Evolutionary conservation across 208 protist species (phyloP).

Genomic region (Tetramitus jugosus): DNA sequence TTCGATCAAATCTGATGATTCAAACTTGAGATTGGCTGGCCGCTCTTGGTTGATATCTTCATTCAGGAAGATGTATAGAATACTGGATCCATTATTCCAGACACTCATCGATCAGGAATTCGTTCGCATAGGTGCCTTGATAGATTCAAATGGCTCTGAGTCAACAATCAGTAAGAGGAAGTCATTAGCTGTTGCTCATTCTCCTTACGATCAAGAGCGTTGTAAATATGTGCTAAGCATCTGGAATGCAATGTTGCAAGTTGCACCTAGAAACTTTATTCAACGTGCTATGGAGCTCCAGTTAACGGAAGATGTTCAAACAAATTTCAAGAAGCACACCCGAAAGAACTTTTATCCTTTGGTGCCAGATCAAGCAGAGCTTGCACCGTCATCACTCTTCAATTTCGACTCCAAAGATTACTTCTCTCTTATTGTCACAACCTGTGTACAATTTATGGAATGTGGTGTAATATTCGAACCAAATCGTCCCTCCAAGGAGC

Average conservation of each 20-base stretch:
- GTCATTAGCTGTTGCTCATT: not conserved
- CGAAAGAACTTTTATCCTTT: not conserved
- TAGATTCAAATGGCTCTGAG: not conserved
- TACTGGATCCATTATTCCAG: not conserved
- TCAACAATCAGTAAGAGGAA: not conserved
- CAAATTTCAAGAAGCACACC: not conserved
- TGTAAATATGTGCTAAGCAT: not conserved
- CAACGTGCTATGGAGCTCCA: not conserved
- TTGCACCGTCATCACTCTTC: not conserved
- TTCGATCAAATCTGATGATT: not conserved
- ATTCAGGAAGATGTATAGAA: not conserved
- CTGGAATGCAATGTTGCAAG: not conserved
- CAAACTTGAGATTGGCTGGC: not conserved
- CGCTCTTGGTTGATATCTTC: not conserved
- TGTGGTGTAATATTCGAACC: not conserved
- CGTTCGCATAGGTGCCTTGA: not conserved
- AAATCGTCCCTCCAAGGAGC: not conserved
- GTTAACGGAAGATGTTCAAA: not conserved
- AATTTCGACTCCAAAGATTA: not conserved
- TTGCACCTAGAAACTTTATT: not conserved
- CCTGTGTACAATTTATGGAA: slow-evolving; percentile 10
- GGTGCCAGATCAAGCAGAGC: not conserved
- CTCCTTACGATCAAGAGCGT: not conserved
- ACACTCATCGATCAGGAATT: not conserved
- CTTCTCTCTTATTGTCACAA: not conserved